Evolutionary conservation across 345 rosid species (phyloP).

Genomic region (Euclidium syriacum): DNA sequence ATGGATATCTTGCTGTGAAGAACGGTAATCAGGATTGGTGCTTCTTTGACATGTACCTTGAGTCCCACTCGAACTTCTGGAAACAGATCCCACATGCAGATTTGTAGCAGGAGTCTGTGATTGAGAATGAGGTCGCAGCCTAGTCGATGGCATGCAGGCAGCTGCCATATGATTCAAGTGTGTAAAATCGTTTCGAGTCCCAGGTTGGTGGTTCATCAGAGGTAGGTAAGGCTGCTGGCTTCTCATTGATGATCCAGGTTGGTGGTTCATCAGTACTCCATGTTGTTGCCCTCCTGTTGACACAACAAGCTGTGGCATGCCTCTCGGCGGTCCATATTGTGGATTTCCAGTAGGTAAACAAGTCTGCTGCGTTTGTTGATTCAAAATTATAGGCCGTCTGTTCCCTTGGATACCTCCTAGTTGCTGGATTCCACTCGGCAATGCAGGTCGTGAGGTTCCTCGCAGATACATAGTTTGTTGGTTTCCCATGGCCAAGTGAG

Average conservation of each 20-base stretch:
- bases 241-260: constrained; percentile 22
- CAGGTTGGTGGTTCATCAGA: constrained; percentile 27
- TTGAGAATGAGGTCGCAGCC: constrained; percentile 10
- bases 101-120: constrained; percentile 25
- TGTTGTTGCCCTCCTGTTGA: constrained; percentile 32
- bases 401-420: constrained; percentile 17
- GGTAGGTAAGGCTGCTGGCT: constrained; percentile 7
- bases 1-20: constrained; percentile 18
- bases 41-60: constrained; percentile 27
- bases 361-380: constrained; percentile 19
- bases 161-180: constrained; percentile 29
- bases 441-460: constrained; percentile 20
- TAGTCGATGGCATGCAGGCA: constrained; percentile 19
- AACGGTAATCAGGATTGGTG: constrained; percentile 11
- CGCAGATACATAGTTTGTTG: constrained; percentile 16
- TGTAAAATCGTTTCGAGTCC: constrained; percentile 15
- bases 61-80: constrained; percentile 13
- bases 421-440: constrained; percentile 21
- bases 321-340: not conserved
- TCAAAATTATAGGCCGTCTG: constrained; percentile 9
- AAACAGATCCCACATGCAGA: constrained; percentile 19
- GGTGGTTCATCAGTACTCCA: constrained; percentile 26
- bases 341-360: constrained; percentile 10
- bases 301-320: constrained; percentile 17
- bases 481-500: constrained; percentile 20